A percentile compares a stretch with the other conserved stretches of the same genome.
phyloP scores from a whole-genome alignment of 345 rosid species.

The Hypericum androsaemum region DNA sequence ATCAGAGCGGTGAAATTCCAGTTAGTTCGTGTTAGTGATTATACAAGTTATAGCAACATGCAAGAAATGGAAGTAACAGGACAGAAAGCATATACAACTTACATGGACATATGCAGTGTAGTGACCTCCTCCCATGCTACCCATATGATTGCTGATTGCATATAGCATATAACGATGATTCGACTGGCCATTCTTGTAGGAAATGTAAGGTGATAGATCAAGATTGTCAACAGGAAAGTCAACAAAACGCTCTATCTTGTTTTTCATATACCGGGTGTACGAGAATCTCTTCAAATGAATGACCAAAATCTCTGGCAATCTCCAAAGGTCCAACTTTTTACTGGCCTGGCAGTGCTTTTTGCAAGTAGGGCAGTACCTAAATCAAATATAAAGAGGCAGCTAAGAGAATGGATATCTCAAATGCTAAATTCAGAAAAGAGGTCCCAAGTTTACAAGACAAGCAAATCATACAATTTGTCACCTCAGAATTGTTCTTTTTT shows the following conservation, averaged over 20 bases:
- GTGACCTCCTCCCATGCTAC: slow-evolving; percentile 98
- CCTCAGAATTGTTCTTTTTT: too few species aligned
- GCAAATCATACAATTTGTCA: too few species aligned
- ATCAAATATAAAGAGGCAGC: slow-evolving; percentile 12
- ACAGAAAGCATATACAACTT: slow-evolving; percentile 28
- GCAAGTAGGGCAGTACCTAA: slow-evolving; percentile 92
- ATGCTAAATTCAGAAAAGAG: slow-evolving; percentile 6
- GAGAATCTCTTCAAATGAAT: slow-evolving; percentile 95
- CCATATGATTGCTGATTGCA: slow-evolving; percentile 94
- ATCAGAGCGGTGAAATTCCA: not conserved
- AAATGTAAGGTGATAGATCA: slow-evolving; percentile 66
- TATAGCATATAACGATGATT: slow-evolving; percentile 73
- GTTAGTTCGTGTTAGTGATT: too few species aligned
- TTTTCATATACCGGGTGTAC: slow-evolving; percentile 69
- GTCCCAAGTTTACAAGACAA: not conserved
- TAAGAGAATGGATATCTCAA: slow-evolving; percentile 8
- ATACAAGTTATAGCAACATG: too few species aligned
- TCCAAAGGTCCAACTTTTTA: slow-evolving; percentile 95
- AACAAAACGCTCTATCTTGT: slow-evolving; percentile 86
- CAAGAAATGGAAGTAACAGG: not conserved
- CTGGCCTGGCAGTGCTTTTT: slow-evolving; percentile 82
- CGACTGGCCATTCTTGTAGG: slow-evolving; percentile 38
- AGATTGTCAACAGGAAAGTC: slow-evolving; percentile 88
- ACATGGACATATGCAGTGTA: slow-evolving; percentile 98
- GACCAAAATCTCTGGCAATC: slow-evolving; percentile 86